Base-by-base conservation (phyloP, 2,329 filamentous ascomycete genomes). In the Phyllosticta citribraziliensis region DNA sequence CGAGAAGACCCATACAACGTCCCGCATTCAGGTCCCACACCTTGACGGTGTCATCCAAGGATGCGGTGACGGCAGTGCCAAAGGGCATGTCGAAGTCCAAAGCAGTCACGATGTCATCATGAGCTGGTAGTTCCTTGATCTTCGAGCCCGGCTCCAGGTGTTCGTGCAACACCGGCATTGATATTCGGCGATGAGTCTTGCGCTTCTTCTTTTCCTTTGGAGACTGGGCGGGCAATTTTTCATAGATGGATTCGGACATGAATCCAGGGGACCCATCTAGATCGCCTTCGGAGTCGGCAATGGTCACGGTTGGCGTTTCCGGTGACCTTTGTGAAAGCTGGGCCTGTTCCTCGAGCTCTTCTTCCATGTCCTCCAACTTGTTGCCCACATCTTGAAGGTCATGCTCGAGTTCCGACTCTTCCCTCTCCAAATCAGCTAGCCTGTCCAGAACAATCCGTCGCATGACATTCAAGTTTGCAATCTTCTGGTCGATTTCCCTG, bases 191-290 rank as follows among this genome's bases (percentile, higher is more conserved):
- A 64, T 82, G 81, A 50, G 81, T 83, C 71, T 69, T 73, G 72
- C 84, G 82, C 58, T 77, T 75, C 64, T 79, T 79, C 64, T 79
- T 78, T 24, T 79, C 78, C 65, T 79, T 82, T 8, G 82, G 79
- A 6, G 71, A 70, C n/a, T 78, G 76, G 0, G 57, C 55, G 0
- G 92, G 90, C 9, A 99, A 78, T 75, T 97, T 97, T 67, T 95
- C 89, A 73, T 97, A 99, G 67, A 99, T 90, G 12, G 92, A 97
- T 73, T 97, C 91, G 2, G 94, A 97, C 94, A 97, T 97, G 78
- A 97, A 99, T 0, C 83, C 82, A 52, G 69, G 64, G 54, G 68
- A 64, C 61, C 76, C 78, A 67, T 88, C 74, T 5, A 50, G 25
- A n/a, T 55, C 56, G 47, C n/a, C n/a, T 70, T 88, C 75, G 65